Percentiles rank a stretch among this genome's conserved stretches.
Conservation (phyloP, 768 basidiomycete genomes). For the Trametes cingulata region DNA sequence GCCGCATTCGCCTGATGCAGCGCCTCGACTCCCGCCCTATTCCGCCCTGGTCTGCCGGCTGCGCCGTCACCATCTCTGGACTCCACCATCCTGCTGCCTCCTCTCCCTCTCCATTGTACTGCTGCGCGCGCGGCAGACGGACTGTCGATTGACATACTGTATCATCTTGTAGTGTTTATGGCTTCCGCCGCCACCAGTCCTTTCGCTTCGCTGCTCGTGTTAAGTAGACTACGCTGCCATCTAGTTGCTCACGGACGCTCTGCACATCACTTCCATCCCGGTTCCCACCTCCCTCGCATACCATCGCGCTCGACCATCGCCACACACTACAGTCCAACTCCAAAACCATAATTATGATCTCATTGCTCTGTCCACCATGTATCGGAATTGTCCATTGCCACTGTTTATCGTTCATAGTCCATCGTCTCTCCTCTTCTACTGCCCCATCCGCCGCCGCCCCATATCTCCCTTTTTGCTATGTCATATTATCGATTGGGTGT, state of each 20-base stretch:
- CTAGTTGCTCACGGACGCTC: constrained; percentile 21
- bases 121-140: not conserved
- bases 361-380: constrained; percentile 19
- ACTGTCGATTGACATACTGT: constrained; percentile 14
- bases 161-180: constrained; percentile 22
- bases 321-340: constrained; percentile 1
- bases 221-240: constrained; percentile 21
- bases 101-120: not conserved
- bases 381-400: constrained; percentile 15
- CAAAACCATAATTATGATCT: constrained; percentile 5
- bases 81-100: not conserved
- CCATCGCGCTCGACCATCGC: not conserved
- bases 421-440: not conserved
- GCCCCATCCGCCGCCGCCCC: not conserved
- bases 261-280: constrained; percentile 10
- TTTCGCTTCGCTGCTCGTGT: constrained; percentile 9
- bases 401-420: not conserved
- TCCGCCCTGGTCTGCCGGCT: not conserved
- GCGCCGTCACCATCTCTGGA: not conserved
- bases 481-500: constrained; percentile 12
- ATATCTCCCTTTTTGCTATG: constrained; percentile 9
- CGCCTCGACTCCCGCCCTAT: constrained; percentile 11
- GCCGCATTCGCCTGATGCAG: too few species aligned
- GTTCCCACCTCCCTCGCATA: not conserved
- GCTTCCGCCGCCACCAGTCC: constrained; percentile 14